phyloP scores from a whole-genome alignment of 1,139 yeast species.

The Pichia sp. region DNA sequence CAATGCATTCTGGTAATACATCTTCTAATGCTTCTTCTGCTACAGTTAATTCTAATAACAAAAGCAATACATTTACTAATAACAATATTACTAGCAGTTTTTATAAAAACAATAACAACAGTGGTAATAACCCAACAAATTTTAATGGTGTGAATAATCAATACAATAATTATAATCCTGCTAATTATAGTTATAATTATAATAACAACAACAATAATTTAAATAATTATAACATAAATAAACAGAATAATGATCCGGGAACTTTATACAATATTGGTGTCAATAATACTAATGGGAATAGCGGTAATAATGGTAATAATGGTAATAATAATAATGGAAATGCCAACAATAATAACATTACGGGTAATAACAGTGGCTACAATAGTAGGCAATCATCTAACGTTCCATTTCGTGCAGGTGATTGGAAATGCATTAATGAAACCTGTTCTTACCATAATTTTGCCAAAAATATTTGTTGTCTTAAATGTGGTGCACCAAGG shows the following conservation, averaged over 20 bases:
- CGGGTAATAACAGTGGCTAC: slow-evolving; percentile 13
- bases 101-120: background rate
- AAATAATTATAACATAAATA: too few relatives aligned
- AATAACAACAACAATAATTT: too few relatives aligned
- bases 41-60: slow-evolving; percentile 6
- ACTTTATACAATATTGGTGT: background rate
- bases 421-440: slow-evolving; percentile 84
- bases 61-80: slow-evolving; percentile 12
- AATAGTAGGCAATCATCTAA: slow-evolving; percentile 28
- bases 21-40: background rate
- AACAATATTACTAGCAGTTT: background rate
- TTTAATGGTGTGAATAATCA: slow-evolving; percentile 13
- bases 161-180: background rate
- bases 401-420: slow-evolving; percentile 95
- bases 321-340: slow-evolving; percentile 11
- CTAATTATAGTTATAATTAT: too few relatives aligned
- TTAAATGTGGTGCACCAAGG: slow-evolving; percentile 82
- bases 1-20: slow-evolving; percentile 29
- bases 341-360: slow-evolving; percentile 18
- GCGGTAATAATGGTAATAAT: slow-evolving; percentile 11
- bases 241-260: background rate
- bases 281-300: slow-evolving; percentile 9
- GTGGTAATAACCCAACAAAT: slow-evolving; percentile 8
- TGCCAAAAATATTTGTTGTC: slow-evolving; percentile 82
- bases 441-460: slow-evolving; percentile 85